These are phyloP conservation scores for Geotrichum phurueaensis DNA, from an alignment of 1,139 yeast genomes.

Conservation along the genomic window DNA sequence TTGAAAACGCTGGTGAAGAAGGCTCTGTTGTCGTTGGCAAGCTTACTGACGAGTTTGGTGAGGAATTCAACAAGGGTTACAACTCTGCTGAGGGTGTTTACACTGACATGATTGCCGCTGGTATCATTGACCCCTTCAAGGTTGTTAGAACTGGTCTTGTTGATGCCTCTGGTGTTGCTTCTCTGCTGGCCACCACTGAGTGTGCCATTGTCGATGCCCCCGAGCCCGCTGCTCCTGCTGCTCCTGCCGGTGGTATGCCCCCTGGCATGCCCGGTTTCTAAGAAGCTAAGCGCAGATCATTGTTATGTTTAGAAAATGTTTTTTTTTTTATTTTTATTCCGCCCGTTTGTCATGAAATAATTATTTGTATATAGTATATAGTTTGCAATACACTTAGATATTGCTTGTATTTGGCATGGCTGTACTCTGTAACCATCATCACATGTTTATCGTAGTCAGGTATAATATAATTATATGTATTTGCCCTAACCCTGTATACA, in stretches of 20 bases:
- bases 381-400: not conserved
- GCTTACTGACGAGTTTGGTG: conserved; percentile 73
- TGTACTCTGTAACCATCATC: not conserved
- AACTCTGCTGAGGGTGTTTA: conserved; percentile 91
- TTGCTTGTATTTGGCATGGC: not conserved
- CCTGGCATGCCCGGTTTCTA: conserved; percentile 39
- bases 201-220: conserved; percentile 98
- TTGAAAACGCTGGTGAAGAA: conserved; percentile 98
- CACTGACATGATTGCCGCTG: conserved; percentile 94
- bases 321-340: not conserved
- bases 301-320: not conserved
- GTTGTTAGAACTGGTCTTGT: conserved; percentile 96
- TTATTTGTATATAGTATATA: not conserved
- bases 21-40: conserved; percentile 97
- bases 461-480: not conserved
- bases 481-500: not conserved
- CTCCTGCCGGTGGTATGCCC: conserved; percentile 53
- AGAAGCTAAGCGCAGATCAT: conserved; percentile 11
- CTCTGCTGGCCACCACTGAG: conserved; percentile 95
- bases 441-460: not conserved
- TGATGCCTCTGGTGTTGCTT: conserved; percentile 97
- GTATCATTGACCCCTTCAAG: conserved; percentile 98
- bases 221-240: conserved; percentile 71
- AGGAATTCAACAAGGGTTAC: conserved; percentile 85
- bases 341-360: not conserved